These are phyloP conservation scores for Entomortierella chlamydospora DNA, from an alignment of 192 early-diverging fungal species.

Conservation along the genomic window DNA sequence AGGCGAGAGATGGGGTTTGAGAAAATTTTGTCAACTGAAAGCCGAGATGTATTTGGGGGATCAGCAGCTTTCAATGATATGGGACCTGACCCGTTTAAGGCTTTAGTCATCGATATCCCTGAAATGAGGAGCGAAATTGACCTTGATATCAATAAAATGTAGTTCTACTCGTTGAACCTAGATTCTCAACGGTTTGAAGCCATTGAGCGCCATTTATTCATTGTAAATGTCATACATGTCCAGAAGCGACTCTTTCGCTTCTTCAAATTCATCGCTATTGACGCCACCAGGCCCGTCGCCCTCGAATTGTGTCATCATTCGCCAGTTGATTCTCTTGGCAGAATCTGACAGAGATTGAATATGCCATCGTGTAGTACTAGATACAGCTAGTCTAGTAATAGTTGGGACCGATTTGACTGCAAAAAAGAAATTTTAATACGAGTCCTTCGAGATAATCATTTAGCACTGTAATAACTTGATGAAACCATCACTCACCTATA, in stretches of 20 bases:
- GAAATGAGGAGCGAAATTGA: too few species aligned
- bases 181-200: too few species aligned
- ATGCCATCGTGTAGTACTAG: slow-evolving; percentile 44
- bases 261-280: slow-evolving; percentile 36
- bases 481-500: slow-evolving; percentile 21
- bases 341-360: slow-evolving; percentile 41
- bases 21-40: background rate
- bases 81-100: slow-evolving; percentile 26
- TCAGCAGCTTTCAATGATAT: background rate
- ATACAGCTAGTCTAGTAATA: slow-evolving; percentile 27
- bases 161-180: too few species aligned
- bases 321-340: slow-evolving; percentile 23
- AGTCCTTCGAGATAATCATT: background rate
- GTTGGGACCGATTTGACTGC: slow-evolving; percentile 28
- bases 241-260: slow-evolving; percentile 33
- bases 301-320: slow-evolving; percentile 36
- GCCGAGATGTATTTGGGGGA: background rate
- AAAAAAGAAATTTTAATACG: background rate
- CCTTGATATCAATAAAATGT: too few species aligned
- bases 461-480: background rate
- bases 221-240: slow-evolving; percentile 52
- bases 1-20: background rate
- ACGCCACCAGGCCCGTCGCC: slow-evolving; percentile 25
- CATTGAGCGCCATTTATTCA: slow-evolving; percentile 37
- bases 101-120: background rate